Conservation (phyloP, 768 basidiomycete species). For the Tricholoma matsutake region DNA sequence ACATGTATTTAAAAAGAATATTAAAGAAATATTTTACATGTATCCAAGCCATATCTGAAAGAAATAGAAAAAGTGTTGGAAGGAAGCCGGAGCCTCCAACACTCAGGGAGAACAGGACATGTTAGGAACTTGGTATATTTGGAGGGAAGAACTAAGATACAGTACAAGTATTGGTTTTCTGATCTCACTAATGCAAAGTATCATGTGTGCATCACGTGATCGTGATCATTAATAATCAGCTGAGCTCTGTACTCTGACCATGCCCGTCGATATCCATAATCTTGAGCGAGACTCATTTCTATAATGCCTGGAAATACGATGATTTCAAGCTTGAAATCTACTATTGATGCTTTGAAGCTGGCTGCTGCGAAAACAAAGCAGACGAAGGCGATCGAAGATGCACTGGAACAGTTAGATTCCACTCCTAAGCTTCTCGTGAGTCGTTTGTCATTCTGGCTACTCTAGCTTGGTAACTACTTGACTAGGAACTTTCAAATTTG, state of each 20-base stretch:
- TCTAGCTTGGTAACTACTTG: background rate
- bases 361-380: constrained; percentile 26
- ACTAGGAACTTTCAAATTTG: constrained; percentile 37
- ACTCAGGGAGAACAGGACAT: no score
- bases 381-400: constrained; percentile 28
- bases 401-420: constrained; percentile 39
- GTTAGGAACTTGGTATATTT: no score
- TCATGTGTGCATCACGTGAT: background rate
- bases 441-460: background rate
- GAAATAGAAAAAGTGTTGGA: no score
- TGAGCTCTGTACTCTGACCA: background rate
- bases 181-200: no score
- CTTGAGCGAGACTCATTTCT: background rate
- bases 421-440: constrained; percentile 43
- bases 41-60: no score
- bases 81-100: no score
- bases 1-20: no score
- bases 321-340: constrained; percentile 19
- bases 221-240: background rate
- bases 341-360: constrained; percentile 30
- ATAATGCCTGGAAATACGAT: background rate
- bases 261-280: background rate
- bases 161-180: no score
- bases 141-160: no score
- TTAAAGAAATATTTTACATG: no score